Evolutionary conservation across 805 yeast species (phyloP).

Genomic region (Candida koratica): DNA sequence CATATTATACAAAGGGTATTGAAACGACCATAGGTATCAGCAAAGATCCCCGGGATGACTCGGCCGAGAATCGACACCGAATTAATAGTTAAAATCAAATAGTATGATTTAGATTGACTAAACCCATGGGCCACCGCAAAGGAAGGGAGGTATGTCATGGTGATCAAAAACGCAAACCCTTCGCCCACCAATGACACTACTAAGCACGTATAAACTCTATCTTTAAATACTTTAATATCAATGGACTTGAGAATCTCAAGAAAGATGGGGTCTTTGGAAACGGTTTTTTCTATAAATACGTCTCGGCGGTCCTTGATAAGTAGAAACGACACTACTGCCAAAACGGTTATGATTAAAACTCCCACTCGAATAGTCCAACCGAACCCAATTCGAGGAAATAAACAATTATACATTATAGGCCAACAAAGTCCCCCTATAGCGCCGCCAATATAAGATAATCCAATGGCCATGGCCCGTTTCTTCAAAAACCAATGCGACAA

Average conservation of each 20-base stretch:
- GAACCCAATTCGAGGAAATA: conserved; percentile 27
- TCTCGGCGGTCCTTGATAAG: conserved; percentile 20
- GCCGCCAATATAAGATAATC: conserved; percentile 28
- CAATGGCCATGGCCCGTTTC: conserved; percentile 25
- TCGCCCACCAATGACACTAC: conserved; percentile 26
- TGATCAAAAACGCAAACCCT: conserved; percentile 27
- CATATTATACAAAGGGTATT: conserved; percentile 20
- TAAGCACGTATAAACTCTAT: conserved; percentile 19
- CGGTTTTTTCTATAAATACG: conserved; percentile 12
- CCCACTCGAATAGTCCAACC: conserved; percentile 29
- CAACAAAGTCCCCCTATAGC: conserved; percentile 29
- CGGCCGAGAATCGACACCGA: conserved; percentile 26
- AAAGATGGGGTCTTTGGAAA: conserved; percentile 7
- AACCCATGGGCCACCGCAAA: conserved; percentile 25
- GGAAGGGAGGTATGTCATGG: conserved; percentile 23
- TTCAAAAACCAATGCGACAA: conserved; percentile 23
- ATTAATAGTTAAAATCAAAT: conserved; percentile 23
- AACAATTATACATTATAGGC: conserved; percentile 25
- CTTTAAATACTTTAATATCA: conserved; percentile 24
- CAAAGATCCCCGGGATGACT: conserved; percentile 22
- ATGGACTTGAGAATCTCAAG: conserved; percentile 20
- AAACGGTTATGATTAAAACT: conserved; percentile 20
- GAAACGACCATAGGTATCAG: conserved; percentile 25
- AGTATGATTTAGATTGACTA: conserved; percentile 17
- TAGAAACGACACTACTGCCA: conserved; percentile 16